Base-by-base conservation (phyloP, 352 stramenopile genomes). In the Globisporangium acanthophoron region DNA sequence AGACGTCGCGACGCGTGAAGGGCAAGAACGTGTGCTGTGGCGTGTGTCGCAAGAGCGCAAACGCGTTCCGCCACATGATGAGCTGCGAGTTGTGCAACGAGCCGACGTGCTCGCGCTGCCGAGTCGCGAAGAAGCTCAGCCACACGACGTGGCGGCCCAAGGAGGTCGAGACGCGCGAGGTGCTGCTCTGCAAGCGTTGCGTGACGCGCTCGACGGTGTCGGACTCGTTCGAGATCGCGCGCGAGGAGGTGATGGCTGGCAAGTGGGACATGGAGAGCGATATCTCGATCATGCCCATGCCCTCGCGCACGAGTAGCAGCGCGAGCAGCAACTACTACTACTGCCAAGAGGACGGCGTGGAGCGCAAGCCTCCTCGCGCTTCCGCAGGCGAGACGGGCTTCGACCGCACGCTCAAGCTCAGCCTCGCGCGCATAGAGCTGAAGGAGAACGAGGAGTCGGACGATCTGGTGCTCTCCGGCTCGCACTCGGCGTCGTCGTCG, bases 381-480 rank as follows among this genome's bases (percentile, higher is more conserved):
- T 45, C 49, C 16, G 29, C 56, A n/a, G 51, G 47, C 18, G 31
- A 11, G 3, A 18, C n/a, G 16, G 52, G 48, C 7, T 57, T 62
- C 1, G 44, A 62, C 41, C 49, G 40, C 16, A 62, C 57, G 12
- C 57, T 62, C 29, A 56, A 56, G 57, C 57, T 62, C 57, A 57
- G 48, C 13, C 29, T 62, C 29, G 57, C 57, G 12, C 49, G 40
- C 27, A 62, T 62, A 27, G 47, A 62, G 15, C 47, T 43, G 11
- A 45, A 57, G 15, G 53, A 43, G 27, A 45, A 56, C 27, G 49
- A 62, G 15, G 57, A 57, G 18, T 43, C 37, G 11, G 37, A 9
- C 11, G 9, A 43, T 9, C 13, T 11, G 8, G 13, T 43, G 5
- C 37, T 43, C 9, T 5, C 11, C 16, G 41, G 41, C 2, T 46